Conservation (phyloP, 176 grass and related monocot genomes). For the Oryza glumipatula region DNA sequence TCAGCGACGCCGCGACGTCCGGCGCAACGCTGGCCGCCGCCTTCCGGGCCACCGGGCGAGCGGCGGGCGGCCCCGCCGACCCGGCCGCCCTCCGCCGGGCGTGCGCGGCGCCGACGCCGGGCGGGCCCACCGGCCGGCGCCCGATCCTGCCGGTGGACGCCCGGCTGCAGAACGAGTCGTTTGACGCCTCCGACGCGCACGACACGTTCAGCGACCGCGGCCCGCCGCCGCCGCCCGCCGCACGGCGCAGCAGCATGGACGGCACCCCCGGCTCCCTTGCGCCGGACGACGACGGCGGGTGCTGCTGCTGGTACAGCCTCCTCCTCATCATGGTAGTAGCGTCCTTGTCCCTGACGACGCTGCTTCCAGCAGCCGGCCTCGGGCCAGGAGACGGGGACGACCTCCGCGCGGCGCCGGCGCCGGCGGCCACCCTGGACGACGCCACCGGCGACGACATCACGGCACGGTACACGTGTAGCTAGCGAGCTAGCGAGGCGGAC, state of each 20-base stretch:
- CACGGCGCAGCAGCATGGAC: conserved; percentile 51
- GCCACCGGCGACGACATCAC: conserved; percentile 36
- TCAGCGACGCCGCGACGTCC: not conserved
- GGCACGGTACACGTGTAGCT: not conserved
- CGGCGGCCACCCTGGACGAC: conserved; percentile 1
- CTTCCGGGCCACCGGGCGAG: conserved; percentile 21
- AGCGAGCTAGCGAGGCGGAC: too few species aligned
- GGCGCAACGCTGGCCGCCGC: conserved; percentile 2
- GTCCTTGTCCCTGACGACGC: not conserved
- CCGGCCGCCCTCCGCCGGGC: conserved; percentile 38
- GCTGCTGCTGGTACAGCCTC: not conserved
- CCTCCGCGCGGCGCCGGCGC: conserved; percentile 13
- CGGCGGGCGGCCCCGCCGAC: conserved; percentile 40
- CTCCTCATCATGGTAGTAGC: not conserved
- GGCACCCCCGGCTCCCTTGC: conserved; percentile 16
- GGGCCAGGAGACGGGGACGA: conserved; percentile 31
- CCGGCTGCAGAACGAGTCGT: conserved; percentile 87
- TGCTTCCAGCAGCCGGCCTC: not conserved
- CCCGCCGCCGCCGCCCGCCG: not conserved
- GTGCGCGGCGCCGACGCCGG: not conserved
- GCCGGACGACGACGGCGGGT: not conserved
- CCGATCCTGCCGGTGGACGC: conserved; percentile 81
- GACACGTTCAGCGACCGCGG: conserved; percentile 69
- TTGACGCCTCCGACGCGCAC: conserved; percentile 85
- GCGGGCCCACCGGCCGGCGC: conserved; percentile 25